phyloP scores from a whole-genome alignment of 441 rosid genomes.

The Capsella rubella region DNA sequence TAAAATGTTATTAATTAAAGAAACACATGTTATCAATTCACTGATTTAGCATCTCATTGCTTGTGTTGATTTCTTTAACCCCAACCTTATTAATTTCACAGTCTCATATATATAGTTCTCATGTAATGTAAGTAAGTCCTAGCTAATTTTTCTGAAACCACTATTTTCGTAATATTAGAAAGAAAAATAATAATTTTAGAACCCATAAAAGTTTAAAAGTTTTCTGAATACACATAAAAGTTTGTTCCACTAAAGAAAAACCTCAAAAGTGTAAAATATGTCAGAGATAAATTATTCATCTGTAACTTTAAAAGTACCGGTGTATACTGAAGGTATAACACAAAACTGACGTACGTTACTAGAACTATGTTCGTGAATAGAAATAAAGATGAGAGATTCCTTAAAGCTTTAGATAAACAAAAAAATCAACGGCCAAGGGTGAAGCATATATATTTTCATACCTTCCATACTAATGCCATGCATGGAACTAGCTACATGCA shows the following conservation, averaged over 20 bases:
- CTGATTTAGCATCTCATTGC: too few species aligned
- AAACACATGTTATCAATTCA: not conserved
- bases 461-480: conserved; percentile 2
- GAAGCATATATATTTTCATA: conserved; percentile 35
- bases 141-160: conserved; percentile 2
- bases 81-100: not conserved
- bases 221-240: conserved; percentile 2
- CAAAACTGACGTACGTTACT: conserved; percentile 34
- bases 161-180: not conserved
- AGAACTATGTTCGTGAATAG: conserved; percentile 45
- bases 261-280: conserved; percentile 20
- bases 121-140: not conserved
- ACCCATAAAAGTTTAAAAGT: not conserved
- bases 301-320: conserved; percentile 40
- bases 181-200: not conserved
- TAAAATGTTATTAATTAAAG: not conserved
- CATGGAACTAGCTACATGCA: conserved; percentile 18
- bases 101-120: not conserved
- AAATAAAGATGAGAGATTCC: conserved; percentile 44
- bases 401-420: conserved; percentile 19
- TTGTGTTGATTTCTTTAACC: not conserved
- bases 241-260: conserved; percentile 19
- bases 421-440: conserved; percentile 41
- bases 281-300: conserved; percentile 13
- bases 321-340: conserved; percentile 38